A percentile compares a stretch with the other conserved stretches of the same genome.
Evolutionary conservation across 1,284 basidiomycete species (phyloP).

Genomic region (Vanrija pseudolonga): DNA sequence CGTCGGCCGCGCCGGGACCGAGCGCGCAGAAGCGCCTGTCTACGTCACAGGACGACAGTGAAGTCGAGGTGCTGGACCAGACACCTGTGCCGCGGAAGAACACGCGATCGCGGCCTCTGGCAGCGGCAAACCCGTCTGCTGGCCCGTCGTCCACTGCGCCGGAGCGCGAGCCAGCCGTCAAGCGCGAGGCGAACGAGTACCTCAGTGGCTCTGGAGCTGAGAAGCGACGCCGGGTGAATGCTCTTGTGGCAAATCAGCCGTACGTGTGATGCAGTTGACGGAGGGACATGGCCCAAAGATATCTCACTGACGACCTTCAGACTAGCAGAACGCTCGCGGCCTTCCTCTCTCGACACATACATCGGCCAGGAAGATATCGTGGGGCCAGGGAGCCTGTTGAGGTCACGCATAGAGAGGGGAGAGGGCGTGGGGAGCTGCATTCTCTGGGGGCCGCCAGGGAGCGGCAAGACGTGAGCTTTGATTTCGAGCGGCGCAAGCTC

Average conservation of each 20-base stretch:
- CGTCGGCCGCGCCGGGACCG: too few relatives aligned
- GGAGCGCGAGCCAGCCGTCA: conserved; percentile 1
- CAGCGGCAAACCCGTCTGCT: too few relatives aligned
- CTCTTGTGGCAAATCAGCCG: conserved; percentile 45
- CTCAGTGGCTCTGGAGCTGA: conserved; percentile 3
- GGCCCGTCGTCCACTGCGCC: too few relatives aligned
- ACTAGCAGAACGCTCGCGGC: conserved; percentile 45
- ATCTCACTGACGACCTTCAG: conserved; percentile 18
- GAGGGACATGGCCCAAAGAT: too few relatives aligned
- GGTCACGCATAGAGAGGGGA: conserved; percentile 41
- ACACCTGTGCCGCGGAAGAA: too few relatives aligned
- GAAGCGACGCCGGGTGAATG: conserved; percentile 35
- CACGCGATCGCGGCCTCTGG: too few relatives aligned
- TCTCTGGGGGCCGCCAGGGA: conserved; percentile 48
- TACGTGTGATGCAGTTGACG: conserved; percentile 18
- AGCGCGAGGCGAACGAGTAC: too few relatives aligned
- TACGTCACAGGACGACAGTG: too few relatives aligned
- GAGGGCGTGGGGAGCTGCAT: conserved; percentile 45
- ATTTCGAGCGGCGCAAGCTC: neutral
- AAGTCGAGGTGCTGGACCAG: too few relatives aligned
- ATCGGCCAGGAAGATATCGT: conserved; percentile 45
- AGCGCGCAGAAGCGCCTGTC: too few relatives aligned
- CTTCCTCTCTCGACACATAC: conserved; percentile 30
- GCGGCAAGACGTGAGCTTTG: conserved; percentile 44
- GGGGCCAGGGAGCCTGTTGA: conserved; percentile 41